Conservation (phyloP, 768 basidiomycete genomes). For the Dioszegia aurantiaca region DNA sequence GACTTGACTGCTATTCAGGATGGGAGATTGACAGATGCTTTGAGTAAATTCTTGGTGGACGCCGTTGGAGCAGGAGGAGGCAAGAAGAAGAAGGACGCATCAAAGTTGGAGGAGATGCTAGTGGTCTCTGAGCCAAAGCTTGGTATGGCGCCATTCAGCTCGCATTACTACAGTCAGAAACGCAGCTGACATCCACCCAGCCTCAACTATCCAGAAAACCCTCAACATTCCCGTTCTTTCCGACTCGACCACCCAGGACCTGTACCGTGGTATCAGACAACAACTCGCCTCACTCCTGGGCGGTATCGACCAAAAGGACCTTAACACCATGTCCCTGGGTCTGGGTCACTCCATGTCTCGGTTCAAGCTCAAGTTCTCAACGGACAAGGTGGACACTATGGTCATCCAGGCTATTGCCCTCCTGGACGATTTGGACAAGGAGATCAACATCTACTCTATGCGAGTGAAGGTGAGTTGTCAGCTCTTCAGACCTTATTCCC, state of each 20-base stretch:
- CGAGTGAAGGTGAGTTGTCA: constrained; percentile 82
- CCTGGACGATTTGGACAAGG: constrained; percentile 97
- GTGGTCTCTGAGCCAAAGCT: constrained; percentile 87
- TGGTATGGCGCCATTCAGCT: constrained; percentile 70
- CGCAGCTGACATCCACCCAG: constrained; percentile 54
- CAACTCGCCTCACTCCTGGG: constrained; percentile 84
- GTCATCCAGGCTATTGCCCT: constrained; percentile 97
- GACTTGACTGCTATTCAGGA: constrained; percentile 89
- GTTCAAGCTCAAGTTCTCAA: constrained; percentile 99
- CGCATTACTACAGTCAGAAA: neutral
- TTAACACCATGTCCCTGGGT: constrained; percentile 96
- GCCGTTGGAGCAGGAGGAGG: constrained; percentile 34
- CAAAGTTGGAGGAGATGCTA: constrained; percentile 61
- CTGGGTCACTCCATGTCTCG: constrained; percentile 93
- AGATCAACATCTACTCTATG: constrained; percentile 99
- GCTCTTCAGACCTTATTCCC: too few relatives aligned
- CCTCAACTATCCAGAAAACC: constrained; percentile 85
- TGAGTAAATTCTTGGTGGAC: constrained; percentile 78
- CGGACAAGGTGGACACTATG: constrained; percentile 99
- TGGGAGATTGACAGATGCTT: constrained; percentile 85
- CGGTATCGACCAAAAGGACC: constrained; percentile 63
- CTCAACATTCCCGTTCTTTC: constrained; percentile 79
- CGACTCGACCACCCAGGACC: constrained; percentile 64
- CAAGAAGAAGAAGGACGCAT: constrained; percentile 72
- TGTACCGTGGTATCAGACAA: constrained; percentile 91